phyloP scores from a whole-genome alignment of 2,329 filamentous ascomycete genomes.

The Fusarium hostae region DNA sequence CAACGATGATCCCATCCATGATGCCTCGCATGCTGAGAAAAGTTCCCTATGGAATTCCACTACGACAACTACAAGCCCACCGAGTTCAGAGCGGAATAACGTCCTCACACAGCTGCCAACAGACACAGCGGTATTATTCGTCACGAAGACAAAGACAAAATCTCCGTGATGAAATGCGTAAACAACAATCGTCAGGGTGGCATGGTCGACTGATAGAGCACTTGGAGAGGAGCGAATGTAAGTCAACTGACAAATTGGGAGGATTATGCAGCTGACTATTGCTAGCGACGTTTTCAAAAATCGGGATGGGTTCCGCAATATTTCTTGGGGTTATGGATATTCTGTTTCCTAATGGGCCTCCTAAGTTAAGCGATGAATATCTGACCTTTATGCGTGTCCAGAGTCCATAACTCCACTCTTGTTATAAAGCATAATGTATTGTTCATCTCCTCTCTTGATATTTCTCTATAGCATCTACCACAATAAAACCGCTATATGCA shows the following conservation, averaged over 20 bases:
- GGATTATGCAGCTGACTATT: background rate
- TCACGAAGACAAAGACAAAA: background rate
- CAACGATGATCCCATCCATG: background rate
- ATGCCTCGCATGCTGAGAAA: background rate
- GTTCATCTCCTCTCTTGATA: background rate
- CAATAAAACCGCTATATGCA: background rate
- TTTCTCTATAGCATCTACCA: rapidly evolving
- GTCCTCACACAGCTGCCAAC: background rate
- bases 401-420: rapidly evolving
- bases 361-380: background rate
- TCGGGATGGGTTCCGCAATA: background rate
- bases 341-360: background rate
- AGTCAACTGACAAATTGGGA: too few relatives aligned
- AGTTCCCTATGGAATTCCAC: too few relatives aligned
- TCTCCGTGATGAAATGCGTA: rapidly evolving
- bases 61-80: background rate
- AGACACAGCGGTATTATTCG: background rate
- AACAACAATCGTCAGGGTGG: rapidly evolving
- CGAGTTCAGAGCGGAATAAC: background rate
- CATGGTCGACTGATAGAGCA: background rate
- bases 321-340: rapidly evolving
- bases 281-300: background rate
- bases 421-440: too few relatives aligned
- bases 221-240: background rate
- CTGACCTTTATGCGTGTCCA: rapidly evolving